Conservation (phyloP, 228 moss, liverwort and hornwort genomes). For the Sphagnum magellanicum region DNA sequence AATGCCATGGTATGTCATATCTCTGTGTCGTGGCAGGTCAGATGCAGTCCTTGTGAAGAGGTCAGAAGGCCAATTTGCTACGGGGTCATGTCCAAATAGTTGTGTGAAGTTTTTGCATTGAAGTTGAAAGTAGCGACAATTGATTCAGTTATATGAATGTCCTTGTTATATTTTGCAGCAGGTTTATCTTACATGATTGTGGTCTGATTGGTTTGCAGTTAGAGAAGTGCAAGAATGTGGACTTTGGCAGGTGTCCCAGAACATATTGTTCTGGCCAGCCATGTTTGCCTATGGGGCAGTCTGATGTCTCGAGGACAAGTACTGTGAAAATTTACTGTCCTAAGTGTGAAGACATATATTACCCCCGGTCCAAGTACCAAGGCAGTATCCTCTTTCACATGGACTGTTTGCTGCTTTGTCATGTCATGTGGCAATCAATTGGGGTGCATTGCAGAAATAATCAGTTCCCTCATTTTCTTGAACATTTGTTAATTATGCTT, state of each 20-base stretch:
- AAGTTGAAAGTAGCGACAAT: too few relatives aligned
- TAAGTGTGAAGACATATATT: slow-evolving; percentile 98
- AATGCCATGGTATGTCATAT: slow-evolving; percentile 69
- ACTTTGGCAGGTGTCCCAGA: slow-evolving; percentile 97
- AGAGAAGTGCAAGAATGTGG: slow-evolving; percentile 94
- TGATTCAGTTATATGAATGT: too few relatives aligned
- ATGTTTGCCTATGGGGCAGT: slow-evolving; percentile 93
- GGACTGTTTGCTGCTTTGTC: not conserved
- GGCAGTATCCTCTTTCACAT: slow-evolving; percentile 85
- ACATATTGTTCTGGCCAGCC: slow-evolving; percentile 95
- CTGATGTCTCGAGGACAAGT: slow-evolving; percentile 88
- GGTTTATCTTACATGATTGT: too few relatives aligned
- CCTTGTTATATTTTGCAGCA: too few relatives aligned
- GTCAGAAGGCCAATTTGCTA: too few relatives aligned
- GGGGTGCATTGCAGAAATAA: too few relatives aligned
- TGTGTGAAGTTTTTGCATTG: too few relatives aligned
- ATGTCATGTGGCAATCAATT: not conserved
- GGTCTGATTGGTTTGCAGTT: slow-evolving; percentile 42
- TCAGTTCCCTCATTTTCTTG: too few relatives aligned
- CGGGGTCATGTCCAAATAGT: too few relatives aligned
- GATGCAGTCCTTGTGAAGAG: too few relatives aligned
- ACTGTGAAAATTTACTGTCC: slow-evolving; percentile 98
- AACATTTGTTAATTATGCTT: too few relatives aligned
- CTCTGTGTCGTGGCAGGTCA: too few relatives aligned
- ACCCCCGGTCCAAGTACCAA: slow-evolving; percentile 97